These are phyloP conservation scores for Cercospora beticola DNA, from an alignment of 2,329 filamentous ascomycete species.

Conservation along the genomic window DNA sequence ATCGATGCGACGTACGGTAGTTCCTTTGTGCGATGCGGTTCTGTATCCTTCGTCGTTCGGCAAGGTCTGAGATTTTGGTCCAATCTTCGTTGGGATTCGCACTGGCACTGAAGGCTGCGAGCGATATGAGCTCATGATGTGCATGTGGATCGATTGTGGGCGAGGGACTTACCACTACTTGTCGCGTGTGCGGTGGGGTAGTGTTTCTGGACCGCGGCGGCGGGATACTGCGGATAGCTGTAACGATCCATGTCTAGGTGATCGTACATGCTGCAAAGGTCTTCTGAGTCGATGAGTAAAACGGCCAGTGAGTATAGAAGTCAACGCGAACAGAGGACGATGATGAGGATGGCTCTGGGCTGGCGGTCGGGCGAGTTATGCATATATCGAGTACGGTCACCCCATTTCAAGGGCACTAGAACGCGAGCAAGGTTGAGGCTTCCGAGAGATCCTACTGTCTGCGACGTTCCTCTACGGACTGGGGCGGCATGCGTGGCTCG, in stretches of 20 bases:
- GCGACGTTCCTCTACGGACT: slow-evolving; percentile 14
- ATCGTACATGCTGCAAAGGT: slow-evolving; percentile 27
- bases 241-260: slow-evolving; percentile 47
- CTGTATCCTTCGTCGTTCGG: slow-evolving; percentile 89
- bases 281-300: not conserved
- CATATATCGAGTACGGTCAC: slow-evolving; percentile 25
- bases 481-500: slow-evolving; percentile 15
- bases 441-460: slow-evolving; percentile 17
- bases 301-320: slow-evolving; percentile 8
- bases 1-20: slow-evolving; percentile 63
- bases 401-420: slow-evolving; percentile 23
- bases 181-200: slow-evolving; percentile 73
- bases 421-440: slow-evolving; percentile 14
- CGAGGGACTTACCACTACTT: slow-evolving; percentile 62
- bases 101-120: slow-evolving; percentile 73
- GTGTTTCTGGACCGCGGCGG: slow-evolving; percentile 52
- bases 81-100: slow-evolving; percentile 97
- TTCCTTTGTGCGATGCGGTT: slow-evolving; percentile 97
- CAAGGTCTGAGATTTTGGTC: slow-evolving; percentile 98
- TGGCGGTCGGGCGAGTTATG: slow-evolving; percentile 22
- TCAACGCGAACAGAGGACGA: slow-evolving; percentile 12
- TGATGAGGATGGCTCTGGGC: slow-evolving; percentile 10
- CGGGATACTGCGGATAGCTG: slow-evolving; percentile 42
- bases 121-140: not conserved
- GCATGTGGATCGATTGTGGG: not conserved